phyloP scores from a whole-genome alignment of 1,284 basidiomycete species.

The Erythrobasidium hasegawianum region DNA sequence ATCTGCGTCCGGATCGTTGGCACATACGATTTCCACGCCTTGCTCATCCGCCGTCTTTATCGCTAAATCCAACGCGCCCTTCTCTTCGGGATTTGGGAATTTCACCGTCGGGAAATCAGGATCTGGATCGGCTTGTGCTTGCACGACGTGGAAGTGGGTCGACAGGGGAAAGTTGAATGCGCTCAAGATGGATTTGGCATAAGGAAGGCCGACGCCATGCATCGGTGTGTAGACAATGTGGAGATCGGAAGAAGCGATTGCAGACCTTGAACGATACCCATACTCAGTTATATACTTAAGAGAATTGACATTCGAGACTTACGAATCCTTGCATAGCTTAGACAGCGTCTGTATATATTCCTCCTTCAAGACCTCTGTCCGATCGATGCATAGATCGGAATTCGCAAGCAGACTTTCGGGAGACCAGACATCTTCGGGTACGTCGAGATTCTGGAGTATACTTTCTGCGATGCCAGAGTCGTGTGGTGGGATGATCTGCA shows the following conservation, averaged over 20 bases:
- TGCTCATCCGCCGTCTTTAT: constrained; percentile 58
- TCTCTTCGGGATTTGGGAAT: constrained; percentile 83
- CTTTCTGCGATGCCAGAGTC: constrained; percentile 66
- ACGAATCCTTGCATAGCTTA: background rate
- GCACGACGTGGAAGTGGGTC: constrained; percentile 30
- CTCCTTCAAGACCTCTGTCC: constrained; percentile 59
- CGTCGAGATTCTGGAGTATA: constrained; percentile 62
- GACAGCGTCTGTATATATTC: constrained; percentile 53
- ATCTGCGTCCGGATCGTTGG: constrained; percentile 81
- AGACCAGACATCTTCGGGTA: constrained; percentile 55
- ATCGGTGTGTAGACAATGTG: constrained; percentile 77
- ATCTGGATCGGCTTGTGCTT: constrained; percentile 56
- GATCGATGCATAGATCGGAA: constrained; percentile 57
- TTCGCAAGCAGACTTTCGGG: constrained; percentile 47
- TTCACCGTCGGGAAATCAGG: constrained; percentile 75
- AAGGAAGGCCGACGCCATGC: constrained; percentile 74
- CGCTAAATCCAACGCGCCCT: constrained; percentile 61
- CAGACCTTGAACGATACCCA: no score
- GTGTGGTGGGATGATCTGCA: constrained; percentile 73
- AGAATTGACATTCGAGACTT: no score
- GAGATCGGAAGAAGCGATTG: constrained; percentile 42
- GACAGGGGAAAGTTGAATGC: constrained; percentile 56
- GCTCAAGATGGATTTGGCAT: constrained; percentile 59
- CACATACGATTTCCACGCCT: constrained; percentile 63
- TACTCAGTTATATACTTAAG: no score